Conservation (phyloP, 371 early-diverging fungal genomes). For the Blastocladiella emersonii region DNA sequence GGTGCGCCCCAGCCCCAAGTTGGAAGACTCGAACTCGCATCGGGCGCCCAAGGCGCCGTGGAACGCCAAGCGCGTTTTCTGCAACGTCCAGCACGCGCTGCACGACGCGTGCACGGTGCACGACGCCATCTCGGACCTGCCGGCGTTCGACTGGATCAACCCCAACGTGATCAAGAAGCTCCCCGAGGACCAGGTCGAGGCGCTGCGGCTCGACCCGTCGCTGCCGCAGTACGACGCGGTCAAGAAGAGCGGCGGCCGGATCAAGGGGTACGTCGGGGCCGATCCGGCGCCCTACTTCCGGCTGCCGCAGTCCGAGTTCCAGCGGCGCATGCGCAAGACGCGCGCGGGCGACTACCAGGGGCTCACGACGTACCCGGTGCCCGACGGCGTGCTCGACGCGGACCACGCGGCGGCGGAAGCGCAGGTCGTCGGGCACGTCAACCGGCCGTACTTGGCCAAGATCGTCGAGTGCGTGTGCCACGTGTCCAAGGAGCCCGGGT, state of each 20-base stretch:
- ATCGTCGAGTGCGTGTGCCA: slow-evolving; percentile 34
- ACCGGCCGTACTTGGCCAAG: too few species aligned
- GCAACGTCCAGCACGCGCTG: slow-evolving; percentile 30
- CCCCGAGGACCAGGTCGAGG: not conserved
- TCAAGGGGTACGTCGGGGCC: too few species aligned
- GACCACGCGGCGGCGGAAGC: too few species aligned
- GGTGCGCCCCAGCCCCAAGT: too few species aligned
- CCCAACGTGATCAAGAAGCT: slow-evolving; percentile 13
- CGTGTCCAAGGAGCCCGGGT: slow-evolving; percentile 32
- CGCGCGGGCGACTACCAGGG: too few species aligned
- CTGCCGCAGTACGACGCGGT: not conserved
- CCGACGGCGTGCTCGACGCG: too few species aligned
- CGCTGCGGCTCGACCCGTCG: not conserved
- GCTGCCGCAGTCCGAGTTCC: too few species aligned
- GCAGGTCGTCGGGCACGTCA: too few species aligned
- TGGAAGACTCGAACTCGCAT: slow-evolving; percentile 4
- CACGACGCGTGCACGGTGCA: slow-evolving; percentile 31
- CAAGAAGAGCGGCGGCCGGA: not conserved
- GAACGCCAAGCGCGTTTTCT: too few species aligned
- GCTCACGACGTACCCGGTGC: too few species aligned
- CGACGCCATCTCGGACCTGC: slow-evolving; percentile 44
- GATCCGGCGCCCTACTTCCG: too few species aligned
- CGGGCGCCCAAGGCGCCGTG: slow-evolving; percentile 12
- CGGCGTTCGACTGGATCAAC: slow-evolving; percentile 38
- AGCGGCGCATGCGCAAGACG: too few species aligned